A percentile compares a stretch with the other conserved stretches of the same genome.
phyloP scores from a whole-genome alignment of 2,329 filamentous ascomycete species.

The Xylariaceae sp. region DNA sequence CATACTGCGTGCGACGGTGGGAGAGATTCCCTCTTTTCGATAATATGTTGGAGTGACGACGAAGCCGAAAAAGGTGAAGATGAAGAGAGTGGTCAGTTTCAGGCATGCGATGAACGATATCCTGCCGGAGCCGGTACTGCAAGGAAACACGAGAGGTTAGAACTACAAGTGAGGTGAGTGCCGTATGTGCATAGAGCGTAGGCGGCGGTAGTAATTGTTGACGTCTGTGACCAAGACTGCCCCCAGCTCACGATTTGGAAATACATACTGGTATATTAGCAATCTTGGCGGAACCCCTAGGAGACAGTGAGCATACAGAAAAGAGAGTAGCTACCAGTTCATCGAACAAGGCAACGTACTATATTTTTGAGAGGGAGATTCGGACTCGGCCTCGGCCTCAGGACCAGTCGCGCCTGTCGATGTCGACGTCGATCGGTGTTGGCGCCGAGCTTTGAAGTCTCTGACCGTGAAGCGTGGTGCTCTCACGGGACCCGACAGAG shows the following conservation, averaged over 20 bases:
- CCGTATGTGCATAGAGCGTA: neutral
- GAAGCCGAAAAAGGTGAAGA: conserved; percentile 62
- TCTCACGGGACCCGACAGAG: neutral
- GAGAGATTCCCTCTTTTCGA: conserved; percentile 34
- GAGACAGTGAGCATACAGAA: neutral
- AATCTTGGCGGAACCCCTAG: conserved; percentile 54
- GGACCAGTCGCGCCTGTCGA: conserved; percentile 8
- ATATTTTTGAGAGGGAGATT: conserved; percentile 10
- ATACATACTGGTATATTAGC: conserved; percentile 61
- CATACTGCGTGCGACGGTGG: conserved; percentile 27
- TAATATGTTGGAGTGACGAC: conserved; percentile 58
- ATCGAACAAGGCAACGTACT: conserved; percentile 10
- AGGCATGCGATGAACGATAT: conserved; percentile 65
- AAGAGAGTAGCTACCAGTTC: neutral
- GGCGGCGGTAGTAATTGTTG: neutral
- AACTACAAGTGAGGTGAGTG: neutral
- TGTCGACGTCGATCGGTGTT: conserved; percentile 18
- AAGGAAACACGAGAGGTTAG: neutral
- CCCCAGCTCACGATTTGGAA: neutral
- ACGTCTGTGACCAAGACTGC: neutral
- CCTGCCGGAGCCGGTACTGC: conserved; percentile 56
- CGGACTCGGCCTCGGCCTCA: neutral
- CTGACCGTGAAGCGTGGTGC: neutral
- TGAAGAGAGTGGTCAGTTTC: conserved; percentile 66
- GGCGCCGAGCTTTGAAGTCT: no score